phyloP scores from a whole-genome alignment of 495 filamentous ascomycete genomes.

The Aspergillus sclerotioniger region DNA sequence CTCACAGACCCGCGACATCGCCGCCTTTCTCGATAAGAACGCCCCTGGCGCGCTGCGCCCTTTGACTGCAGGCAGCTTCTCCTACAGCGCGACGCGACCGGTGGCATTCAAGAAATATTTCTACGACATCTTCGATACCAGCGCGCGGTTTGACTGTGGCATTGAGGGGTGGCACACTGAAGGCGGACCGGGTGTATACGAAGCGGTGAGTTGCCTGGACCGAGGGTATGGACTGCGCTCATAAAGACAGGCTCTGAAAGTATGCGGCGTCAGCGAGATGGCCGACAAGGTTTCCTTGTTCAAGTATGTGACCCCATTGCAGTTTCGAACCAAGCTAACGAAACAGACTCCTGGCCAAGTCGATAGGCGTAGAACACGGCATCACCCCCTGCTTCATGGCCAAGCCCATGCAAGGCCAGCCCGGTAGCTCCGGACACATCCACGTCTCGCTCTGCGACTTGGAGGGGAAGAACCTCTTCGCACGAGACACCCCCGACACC shows the following conservation, averaged over 20 bases:
- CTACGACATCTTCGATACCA: conserved; percentile 78
- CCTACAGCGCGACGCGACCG: conserved; percentile 83
- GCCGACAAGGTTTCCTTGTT: conserved; percentile 82
- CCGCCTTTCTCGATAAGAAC: conserved; percentile 66
- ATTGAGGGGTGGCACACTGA: conserved; percentile 96
- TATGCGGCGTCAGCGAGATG: conserved; percentile 70
- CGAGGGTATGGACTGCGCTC: not conserved
- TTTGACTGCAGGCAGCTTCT: conserved; percentile 90
- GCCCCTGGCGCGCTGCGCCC: conserved; percentile 62
- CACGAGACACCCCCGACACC: conserved; percentile 62
- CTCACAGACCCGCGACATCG: conserved; percentile 59
- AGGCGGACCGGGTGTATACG: conserved; percentile 84
- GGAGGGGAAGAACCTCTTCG: conserved; percentile 68
- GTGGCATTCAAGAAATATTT: conserved; percentile 89
- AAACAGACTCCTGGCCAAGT: conserved; percentile 70
- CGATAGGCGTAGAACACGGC: conserved; percentile 71
- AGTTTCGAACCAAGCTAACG: not conserved
- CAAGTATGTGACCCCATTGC: conserved; percentile 54
- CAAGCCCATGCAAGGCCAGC: conserved; percentile 81
- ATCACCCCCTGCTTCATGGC: conserved; percentile 98
- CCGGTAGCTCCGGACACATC: conserved; percentile 89
- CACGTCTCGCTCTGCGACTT: conserved; percentile 73
- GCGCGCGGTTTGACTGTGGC: conserved; percentile 67
- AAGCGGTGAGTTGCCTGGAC: conserved; percentile 56
- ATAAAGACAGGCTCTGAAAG: conserved; percentile 58